Conservation (phyloP, 2,329 filamentous ascomycete species). For the Claviceps capensis region DNA sequence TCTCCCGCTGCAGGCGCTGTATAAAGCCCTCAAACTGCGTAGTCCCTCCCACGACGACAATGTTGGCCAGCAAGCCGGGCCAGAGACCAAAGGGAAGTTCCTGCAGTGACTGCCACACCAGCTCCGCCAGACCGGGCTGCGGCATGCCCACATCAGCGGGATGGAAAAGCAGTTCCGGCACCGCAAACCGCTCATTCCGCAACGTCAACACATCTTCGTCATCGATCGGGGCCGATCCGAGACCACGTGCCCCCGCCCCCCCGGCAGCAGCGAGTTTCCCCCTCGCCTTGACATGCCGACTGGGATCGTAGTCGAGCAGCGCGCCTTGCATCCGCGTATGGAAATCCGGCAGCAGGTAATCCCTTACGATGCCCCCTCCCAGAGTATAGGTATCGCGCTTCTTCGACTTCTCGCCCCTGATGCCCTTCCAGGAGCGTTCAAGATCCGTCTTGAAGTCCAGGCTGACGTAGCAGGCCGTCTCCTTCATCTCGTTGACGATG, state of each 20-base stretch:
- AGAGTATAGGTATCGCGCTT: slow-evolving; percentile 33
- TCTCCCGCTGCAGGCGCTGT: slow-evolving; percentile 61
- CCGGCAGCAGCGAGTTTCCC: slow-evolving; percentile 27
- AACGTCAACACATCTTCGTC: slow-evolving; percentile 84
- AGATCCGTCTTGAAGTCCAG: slow-evolving; percentile 64
- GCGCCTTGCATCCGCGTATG: slow-evolving; percentile 48
- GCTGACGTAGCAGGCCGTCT: slow-evolving; percentile 73
- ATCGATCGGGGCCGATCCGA: slow-evolving; percentile 19
- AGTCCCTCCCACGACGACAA: slow-evolving; percentile 81
- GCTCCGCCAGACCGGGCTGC: slow-evolving; percentile 68
- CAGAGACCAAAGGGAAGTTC: slow-evolving; percentile 69
- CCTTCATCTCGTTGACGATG: slow-evolving; percentile 93
- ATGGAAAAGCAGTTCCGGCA: slow-evolving; percentile 81
- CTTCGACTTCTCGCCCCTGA: slow-evolving; percentile 42
- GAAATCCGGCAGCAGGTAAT: slow-evolving; percentile 85
- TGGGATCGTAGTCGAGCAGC: slow-evolving; percentile 63
- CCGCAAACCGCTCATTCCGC: slow-evolving; percentile 80
- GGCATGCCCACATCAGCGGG: slow-evolving; percentile 75
- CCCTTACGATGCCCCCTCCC: slow-evolving; percentile 57
- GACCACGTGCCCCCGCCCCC: not conserved
- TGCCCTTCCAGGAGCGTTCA: slow-evolving; percentile 73
- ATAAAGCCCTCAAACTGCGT: slow-evolving; percentile 68
- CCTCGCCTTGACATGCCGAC: slow-evolving; percentile 36
- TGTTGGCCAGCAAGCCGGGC: slow-evolving; percentile 72
- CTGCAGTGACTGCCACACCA: slow-evolving; percentile 67